Base-by-base conservation (phyloP, 2,329 filamentous ascomycete genomes). In the Paramyrothecium sp. region DNA sequence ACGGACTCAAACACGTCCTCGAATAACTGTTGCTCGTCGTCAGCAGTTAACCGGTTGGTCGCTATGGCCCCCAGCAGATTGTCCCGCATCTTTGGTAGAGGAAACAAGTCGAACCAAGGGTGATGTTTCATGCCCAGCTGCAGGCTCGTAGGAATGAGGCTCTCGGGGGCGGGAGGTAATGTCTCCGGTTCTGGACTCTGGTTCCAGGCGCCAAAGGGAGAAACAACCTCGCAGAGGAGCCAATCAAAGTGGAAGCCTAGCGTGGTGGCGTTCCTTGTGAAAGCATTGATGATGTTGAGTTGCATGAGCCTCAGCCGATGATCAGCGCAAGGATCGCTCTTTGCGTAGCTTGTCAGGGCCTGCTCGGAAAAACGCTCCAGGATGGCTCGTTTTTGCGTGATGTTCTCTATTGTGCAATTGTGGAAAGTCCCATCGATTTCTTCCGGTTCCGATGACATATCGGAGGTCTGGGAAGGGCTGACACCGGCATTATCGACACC, bases 21-120 rank as follows among this genome's bases (percentile, higher is more conserved):
- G 55, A 62, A 64, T 3, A 67, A 56, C 23, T 61, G 55, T 3
- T 65, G 58, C 5, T 69, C 64, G n/a, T 66, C 62, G 2, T 54
- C 54, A n/a, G 49, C 41, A 17, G 23, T 10, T 7, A 62, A 56
- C 1, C 11, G 47, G 52, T 51, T 16, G 17, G 54, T 23, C 7
- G 53, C 58, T 11, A 54, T 30, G 26, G 26, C 26, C 10, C 10
- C 56, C 2, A 75, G 53, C 4, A 74, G 51, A 52, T 72, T 74
- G n/a, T 75, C 68, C 4, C 73, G 62, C 57, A 74, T 64, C 17
- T 51, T 56, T 3, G 73, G 67, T 11, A 73, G 63, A 1, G 73
- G 73, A 23, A 75, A 62, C 1, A 75, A 60, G 61, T 75, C 73
- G 7, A 75, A 55, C 69, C 73, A 76, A 2, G 71, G 71, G 46